Evolutionary conservation across 768 basidiomycete genomes (phyloP).

Genomic region (Trichaptum fuscoviolaceum): DNA sequence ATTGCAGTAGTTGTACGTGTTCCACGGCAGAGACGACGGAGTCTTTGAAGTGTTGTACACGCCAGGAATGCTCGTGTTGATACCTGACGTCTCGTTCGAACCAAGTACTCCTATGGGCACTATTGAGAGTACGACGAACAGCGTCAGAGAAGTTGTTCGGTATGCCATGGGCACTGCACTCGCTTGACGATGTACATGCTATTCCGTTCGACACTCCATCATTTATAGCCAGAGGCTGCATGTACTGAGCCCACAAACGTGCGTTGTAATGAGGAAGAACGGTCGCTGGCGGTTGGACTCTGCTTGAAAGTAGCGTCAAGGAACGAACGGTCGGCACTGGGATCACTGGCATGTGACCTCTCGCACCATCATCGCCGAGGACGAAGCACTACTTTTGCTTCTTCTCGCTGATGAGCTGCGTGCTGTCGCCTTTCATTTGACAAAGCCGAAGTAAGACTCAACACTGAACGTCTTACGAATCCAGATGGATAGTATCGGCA

Average conservation of each 20-base stretch:
- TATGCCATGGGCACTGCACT: background rate
- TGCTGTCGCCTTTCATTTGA: too few relatives aligned
- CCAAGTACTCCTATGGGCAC: background rate
- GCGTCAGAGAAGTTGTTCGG: background rate
- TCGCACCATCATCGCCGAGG: background rate
- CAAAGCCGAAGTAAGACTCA: too few relatives aligned
- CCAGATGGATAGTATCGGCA: too few relatives aligned
- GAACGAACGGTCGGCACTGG: background rate
- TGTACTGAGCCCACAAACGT: background rate
- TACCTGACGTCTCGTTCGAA: background rate
- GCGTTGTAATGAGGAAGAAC: background rate
- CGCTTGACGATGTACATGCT: background rate
- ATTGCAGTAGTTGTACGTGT: slow-evolving; percentile 52
- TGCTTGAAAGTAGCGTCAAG: background rate
- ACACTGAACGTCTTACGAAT: too few relatives aligned
- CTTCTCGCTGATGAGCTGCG: background rate
- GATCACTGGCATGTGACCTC: background rate
- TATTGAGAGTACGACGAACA: background rate
- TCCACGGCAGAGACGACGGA: slow-evolving; percentile 36
- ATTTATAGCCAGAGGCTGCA: background rate
- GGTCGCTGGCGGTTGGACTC: background rate
- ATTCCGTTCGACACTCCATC: background rate
- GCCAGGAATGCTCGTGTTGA: slow-evolving; percentile 21
- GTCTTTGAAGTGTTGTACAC: slow-evolving; percentile 42
- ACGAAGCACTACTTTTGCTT: background rate